These are phyloP conservation scores for Fusarium subglutinans DNA, from an alignment of 2,329 filamentous ascomycete species.

Conservation along the genomic window DNA sequence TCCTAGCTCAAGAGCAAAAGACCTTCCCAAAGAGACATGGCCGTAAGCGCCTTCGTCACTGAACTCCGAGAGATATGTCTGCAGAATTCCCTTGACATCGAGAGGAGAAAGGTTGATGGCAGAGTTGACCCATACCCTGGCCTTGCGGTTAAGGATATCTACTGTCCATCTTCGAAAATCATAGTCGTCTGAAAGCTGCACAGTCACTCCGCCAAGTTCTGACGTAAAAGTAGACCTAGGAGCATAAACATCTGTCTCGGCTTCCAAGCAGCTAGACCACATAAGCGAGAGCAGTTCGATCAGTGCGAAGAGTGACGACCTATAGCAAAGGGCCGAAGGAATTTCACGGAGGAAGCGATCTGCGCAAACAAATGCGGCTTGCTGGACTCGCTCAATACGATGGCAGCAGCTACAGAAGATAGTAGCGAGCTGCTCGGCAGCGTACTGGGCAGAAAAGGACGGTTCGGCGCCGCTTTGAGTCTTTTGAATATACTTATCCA, in stretches of 20 bases:
- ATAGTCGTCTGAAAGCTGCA: slow-evolving; percentile 96
- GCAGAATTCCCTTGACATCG: slow-evolving; percentile 93
- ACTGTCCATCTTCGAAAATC: slow-evolving; percentile 82
- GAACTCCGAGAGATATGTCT: slow-evolving; percentile 95
- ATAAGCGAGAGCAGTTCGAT: slow-evolving; percentile 92
- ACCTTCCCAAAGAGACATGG: slow-evolving; percentile 89
- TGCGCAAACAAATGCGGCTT: slow-evolving; percentile 83
- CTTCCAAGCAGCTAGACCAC: slow-evolving; percentile 94
- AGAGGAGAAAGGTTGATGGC: slow-evolving; percentile 87
- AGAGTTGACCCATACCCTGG: slow-evolving; percentile 80
- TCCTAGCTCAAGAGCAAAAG: slow-evolving; percentile 93
- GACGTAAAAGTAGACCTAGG: slow-evolving; percentile 86
- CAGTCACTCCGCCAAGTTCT: slow-evolving; percentile 76
- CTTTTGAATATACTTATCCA: slow-evolving; percentile 81
- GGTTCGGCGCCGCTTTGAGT: slow-evolving; percentile 76
- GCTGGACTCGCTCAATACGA: slow-evolving; percentile 89
- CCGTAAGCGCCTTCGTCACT: slow-evolving; percentile 91
- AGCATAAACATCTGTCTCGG: slow-evolving; percentile 92
- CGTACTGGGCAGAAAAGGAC: slow-evolving; percentile 87
- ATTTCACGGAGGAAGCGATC: slow-evolving; percentile 86
- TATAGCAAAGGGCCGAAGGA: slow-evolving; percentile 90
- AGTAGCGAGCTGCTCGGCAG: slow-evolving; percentile 85
- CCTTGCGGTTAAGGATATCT: slow-evolving; percentile 78
- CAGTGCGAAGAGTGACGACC: slow-evolving; percentile 88
- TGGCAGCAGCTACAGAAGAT: slow-evolving; percentile 94